These are phyloP conservation scores for Aspergillus sp. DNA, from an alignment of 2,329 filamentous ascomycete genomes.

Conservation along the genomic window DNA sequence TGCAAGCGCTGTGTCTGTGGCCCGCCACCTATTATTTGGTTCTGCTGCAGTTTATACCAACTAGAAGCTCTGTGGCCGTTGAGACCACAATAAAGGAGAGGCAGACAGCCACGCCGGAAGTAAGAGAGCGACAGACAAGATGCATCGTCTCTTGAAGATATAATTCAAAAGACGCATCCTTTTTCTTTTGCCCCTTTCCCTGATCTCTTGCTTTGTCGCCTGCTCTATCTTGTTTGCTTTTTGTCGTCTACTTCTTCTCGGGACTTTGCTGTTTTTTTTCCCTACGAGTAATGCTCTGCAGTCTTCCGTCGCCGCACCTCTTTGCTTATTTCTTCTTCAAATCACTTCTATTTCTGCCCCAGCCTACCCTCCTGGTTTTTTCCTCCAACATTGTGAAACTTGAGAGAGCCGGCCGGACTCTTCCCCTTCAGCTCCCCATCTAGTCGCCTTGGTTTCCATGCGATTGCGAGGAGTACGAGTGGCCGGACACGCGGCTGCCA, in stretches of 20 bases:
- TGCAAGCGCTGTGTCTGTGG: slow-evolving; percentile 22
- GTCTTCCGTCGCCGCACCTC: slow-evolving; percentile 7
- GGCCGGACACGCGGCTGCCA: slow-evolving; percentile 35
- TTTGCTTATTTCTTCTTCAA: slow-evolving; percentile 16
- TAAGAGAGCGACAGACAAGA: slow-evolving; percentile 16
- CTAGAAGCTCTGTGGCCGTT: background rate
- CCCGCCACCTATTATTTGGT: slow-evolving; percentile 15
- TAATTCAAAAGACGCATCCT: slow-evolving; percentile 1
- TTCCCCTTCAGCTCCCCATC: slow-evolving; percentile 2
- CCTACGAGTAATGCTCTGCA: slow-evolving; percentile 7
- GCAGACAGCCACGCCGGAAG: slow-evolving; percentile 1
- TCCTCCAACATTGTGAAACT: slow-evolving; percentile 1
- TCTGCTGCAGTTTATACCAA: slow-evolving; percentile 18
- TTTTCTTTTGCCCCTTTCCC: background rate
- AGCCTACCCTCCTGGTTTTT: slow-evolving; percentile 6
- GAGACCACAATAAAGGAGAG: slow-evolving; percentile 3
- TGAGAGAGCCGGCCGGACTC: background rate
- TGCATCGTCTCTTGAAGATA: slow-evolving; percentile 23
- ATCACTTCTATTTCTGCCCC: background rate
- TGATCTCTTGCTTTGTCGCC: background rate
- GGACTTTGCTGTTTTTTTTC: background rate
- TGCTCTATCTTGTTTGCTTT: slow-evolving; percentile 9
- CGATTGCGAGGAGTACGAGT: slow-evolving; percentile 28
- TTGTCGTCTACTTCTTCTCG: slow-evolving; percentile 6
- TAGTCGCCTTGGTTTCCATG: slow-evolving; percentile 29